Base-by-base conservation (phyloP, 2,329 filamentous ascomycete species). In the Calonectria montana region DNA sequence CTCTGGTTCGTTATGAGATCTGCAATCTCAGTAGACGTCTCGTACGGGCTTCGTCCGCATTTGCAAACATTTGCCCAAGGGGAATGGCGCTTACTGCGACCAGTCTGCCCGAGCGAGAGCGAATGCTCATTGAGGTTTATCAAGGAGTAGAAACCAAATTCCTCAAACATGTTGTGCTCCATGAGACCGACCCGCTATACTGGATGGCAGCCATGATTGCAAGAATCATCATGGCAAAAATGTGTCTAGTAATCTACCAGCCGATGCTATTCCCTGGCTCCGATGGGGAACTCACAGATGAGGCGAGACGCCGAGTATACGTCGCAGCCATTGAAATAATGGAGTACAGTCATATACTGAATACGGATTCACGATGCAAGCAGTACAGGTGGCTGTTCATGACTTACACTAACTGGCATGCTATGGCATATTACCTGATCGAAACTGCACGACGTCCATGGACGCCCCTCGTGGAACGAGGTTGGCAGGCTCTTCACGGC, bases 231-330 rank as follows among this genome's bases (percentile, higher is more conserved):
- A 90, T 95, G 83, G 91, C 92, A 59, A 96, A 95, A 82, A 91
- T 95, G 86, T 94, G 92, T 84, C 87, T 97, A 41, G 88, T 95
- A 71, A 88, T 94, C 2, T 94, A 96, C 78, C 92, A 96, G 76
- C 93, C 94, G 0, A 88, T 93, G 77, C 90, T 93, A 37, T 89
- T 91, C 64, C 87, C 88, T 39, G 88, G 91, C 29, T 86, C 88
- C 12, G 87, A 87, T n/a, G 82, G 86, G 10, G 87, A 86, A 29
- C 85, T 93, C 9, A 88, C 90, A 0, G 87, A 89, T 62, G 91
- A 92, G 59, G 90, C 90, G 10, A 90, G 91, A 69, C 90, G 94
- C 73, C 91, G 91, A 69, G 86, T 96, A 1, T 94, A 95, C 80
- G 84, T 92, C 27, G 93, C 92, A 0, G 91, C 93, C 2, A 88